phyloP scores from a whole-genome alignment of 331 rosid species.

The Cydonia oblonga region DNA sequence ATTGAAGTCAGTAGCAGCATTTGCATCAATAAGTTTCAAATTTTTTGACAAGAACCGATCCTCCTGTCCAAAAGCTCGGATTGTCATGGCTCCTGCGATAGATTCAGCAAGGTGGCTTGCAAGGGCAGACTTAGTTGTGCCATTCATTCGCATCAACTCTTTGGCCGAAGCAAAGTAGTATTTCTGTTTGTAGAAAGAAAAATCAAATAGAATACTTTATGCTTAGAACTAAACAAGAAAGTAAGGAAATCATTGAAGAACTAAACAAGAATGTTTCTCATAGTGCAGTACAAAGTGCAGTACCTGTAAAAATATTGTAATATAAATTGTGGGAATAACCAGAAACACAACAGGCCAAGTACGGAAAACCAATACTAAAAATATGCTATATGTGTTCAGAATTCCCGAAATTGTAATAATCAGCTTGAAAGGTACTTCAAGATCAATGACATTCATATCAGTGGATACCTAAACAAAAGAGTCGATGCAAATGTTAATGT shows the following conservation, averaged over 20 bases:
- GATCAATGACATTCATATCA: constrained; percentile 42
- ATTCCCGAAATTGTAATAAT: constrained; percentile 7
- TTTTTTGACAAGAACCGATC: constrained; percentile 30
- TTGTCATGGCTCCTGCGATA: constrained; percentile 46
- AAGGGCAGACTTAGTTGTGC: constrained; percentile 49
- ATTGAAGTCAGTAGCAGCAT: constrained; percentile 44
- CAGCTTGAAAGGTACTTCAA: constrained; percentile 27
- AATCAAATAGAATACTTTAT: background rate
- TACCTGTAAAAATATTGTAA: constrained; percentile 28
- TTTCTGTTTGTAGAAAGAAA: constrained; percentile 13
- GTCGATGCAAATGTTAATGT: background rate
- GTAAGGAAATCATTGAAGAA: background rate
- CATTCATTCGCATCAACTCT: constrained; percentile 50
- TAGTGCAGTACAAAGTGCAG: background rate
- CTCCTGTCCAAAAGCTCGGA: constrained; percentile 49
- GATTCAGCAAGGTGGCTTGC: constrained; percentile 44
- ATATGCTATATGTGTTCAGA: constrained; percentile 13
- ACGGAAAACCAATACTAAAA: constrained; percentile 26
- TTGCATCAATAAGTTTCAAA: constrained; percentile 37
- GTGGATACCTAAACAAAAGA: constrained; percentile 32
- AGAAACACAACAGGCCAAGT: constrained; percentile 57
- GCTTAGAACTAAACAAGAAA: background rate
- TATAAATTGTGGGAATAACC: constrained; percentile 31
- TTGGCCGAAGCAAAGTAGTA: constrained; percentile 42
- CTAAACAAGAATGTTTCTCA: too few relatives aligned